Percentiles rank a stretch among this genome's conserved stretches.
phyloP scores from a whole-genome alignment of 2,329 filamentous ascomycete genomes.

The Fusarium chuoi region DNA sequence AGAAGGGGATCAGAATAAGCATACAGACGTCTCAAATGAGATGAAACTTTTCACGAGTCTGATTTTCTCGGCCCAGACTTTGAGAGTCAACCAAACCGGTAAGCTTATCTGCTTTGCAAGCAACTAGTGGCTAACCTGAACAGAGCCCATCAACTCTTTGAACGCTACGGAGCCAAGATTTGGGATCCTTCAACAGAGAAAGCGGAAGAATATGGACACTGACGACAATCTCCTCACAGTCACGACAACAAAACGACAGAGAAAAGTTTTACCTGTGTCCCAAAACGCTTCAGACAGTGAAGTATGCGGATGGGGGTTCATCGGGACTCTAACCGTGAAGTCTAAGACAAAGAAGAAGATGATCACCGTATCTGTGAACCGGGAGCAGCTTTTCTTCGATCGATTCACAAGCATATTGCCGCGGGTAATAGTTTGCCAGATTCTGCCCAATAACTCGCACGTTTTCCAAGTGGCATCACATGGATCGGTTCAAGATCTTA shows the following conservation, averaged over 20 bases:
- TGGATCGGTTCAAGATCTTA: not conserved
- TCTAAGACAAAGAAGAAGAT: fast-evolving
- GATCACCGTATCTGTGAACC: not conserved
- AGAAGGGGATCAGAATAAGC: fast-evolving
- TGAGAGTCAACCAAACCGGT: not conserved
- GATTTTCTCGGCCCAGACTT: fast-evolving
- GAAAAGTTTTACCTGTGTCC: fast-evolving
- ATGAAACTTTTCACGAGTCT: not conserved
- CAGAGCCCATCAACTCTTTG: fast-evolving
- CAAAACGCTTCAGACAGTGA: fast-evolving
- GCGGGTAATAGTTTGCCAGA: not conserved
- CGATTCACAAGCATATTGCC: not conserved
- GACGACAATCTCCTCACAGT: not conserved
- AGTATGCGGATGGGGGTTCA: fast-evolving
- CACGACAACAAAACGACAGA: not conserved
- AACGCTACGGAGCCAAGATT: fast-evolving
- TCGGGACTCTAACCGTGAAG: not conserved
- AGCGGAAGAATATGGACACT: fast-evolving
- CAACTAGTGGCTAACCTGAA: fast-evolving
- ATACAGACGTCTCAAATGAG: not conserved
- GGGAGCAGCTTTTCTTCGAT: fast-evolving
- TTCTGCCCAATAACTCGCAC: fast-evolving
- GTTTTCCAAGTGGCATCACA: fast-evolving
- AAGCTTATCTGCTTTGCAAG: fast-evolving
- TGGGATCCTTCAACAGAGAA: not conserved